A percentile compares a stretch with the other conserved stretches of the same genome.
Conservation (phyloP, 768 basidiomycete species). For the Lactifluus pinguis region DNA sequence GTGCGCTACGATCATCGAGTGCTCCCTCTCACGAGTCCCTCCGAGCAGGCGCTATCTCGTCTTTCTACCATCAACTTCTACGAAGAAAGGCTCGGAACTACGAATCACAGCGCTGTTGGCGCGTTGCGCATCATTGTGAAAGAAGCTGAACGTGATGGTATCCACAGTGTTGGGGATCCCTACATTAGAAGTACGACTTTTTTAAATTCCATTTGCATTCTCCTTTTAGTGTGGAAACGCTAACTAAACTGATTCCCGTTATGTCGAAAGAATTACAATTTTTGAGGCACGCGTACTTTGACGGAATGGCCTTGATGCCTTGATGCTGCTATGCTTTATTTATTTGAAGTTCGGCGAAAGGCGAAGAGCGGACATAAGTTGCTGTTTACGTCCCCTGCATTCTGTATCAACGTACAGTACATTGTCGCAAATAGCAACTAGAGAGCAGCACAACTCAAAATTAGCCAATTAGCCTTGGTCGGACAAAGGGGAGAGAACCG, state of each 20-base stretch:
- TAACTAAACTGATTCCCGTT: background rate
- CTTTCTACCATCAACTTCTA: conserved; percentile 43
- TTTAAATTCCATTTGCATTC: too few relatives aligned
- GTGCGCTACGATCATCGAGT: conserved; percentile 30
- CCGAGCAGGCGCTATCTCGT: conserved; percentile 32
- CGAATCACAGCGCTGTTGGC: conserved; percentile 40
- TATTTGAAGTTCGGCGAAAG: background rate
- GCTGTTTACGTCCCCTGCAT: background rate
- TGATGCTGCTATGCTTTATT: background rate
- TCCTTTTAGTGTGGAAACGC: too few relatives aligned
- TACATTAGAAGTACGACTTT: conserved; percentile 4
- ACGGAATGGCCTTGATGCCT: conserved; percentile 20
- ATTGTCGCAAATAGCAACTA: background rate
- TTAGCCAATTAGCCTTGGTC: background rate
- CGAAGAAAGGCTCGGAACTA: conserved; percentile 39
- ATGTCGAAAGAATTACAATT: conserved; percentile 14
- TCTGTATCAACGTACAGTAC: background rate
- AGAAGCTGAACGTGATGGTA: conserved; percentile 54
- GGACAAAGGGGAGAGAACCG: background rate
- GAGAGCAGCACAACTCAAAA: background rate
- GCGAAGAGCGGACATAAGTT: background rate
- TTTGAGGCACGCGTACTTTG: conserved; percentile 14
- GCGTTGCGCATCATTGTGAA: conserved; percentile 49
- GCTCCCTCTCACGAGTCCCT: conserved; percentile 27
- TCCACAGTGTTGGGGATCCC: conserved; percentile 33